A percentile compares a stretch with the other conserved stretches of the same genome.
Conservation (phyloP, 345 rosid genomes). For the Bretschneidera sinensis region DNA sequence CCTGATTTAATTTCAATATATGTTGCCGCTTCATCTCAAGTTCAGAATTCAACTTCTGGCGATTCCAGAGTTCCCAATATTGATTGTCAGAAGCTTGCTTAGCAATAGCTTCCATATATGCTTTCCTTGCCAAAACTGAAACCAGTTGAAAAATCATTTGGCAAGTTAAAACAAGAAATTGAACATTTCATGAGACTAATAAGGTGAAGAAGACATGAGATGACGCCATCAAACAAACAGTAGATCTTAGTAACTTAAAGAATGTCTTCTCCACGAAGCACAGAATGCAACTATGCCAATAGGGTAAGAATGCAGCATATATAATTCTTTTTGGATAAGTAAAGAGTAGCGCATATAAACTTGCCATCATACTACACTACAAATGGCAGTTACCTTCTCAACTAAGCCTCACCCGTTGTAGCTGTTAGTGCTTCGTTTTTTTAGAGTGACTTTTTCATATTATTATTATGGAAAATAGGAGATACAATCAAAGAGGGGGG, state of each 20-base stretch:
- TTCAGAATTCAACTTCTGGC: constrained; percentile 76
- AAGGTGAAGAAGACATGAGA: background rate
- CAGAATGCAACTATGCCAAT: too few species aligned
- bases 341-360: too few species aligned
- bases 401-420: too few species aligned
- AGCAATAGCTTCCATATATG: constrained; percentile 66
- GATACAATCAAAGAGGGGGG: too few species aligned
- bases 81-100: constrained; percentile 81
- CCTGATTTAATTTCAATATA: constrained; percentile 68
- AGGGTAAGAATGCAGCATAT: too few species aligned
- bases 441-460: too few species aligned
- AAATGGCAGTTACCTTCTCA: too few species aligned
- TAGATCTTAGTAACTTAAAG: background rate
- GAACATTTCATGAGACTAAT: background rate
- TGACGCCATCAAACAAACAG: background rate
- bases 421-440: too few species aligned
- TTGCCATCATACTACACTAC: too few species aligned
- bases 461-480: too few species aligned
- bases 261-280: too few species aligned
- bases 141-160: constrained; percentile 18
- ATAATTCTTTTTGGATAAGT: too few species aligned
- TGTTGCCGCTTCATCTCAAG: constrained; percentile 71
- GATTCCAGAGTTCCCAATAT: constrained; percentile 90
- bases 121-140: constrained; percentile 79
- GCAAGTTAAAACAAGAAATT: background rate